phyloP scores from a whole-genome alignment of 495 filamentous ascomycete genomes.

The Talaromyces wortmannii region DNA sequence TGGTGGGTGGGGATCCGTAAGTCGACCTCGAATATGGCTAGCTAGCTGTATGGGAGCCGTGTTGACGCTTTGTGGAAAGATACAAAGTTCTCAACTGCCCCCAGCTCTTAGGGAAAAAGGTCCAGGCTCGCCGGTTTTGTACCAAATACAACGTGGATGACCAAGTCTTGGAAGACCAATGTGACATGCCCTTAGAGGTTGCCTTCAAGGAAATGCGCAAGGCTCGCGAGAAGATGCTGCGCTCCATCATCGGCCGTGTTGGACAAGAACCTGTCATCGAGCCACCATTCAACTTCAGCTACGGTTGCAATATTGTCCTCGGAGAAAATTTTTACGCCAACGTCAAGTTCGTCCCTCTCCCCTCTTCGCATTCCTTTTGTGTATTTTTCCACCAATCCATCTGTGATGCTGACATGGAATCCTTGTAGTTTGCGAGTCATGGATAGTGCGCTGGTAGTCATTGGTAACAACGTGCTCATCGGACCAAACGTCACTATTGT shows the following conservation, averaged over 20 bases:
- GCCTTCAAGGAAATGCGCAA: neutral
- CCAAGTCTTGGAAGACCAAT: neutral
- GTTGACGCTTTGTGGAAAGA: neutral
- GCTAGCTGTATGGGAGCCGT: neutral
- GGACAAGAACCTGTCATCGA: constrained; percentile 11
- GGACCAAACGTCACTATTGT: constrained; percentile 39
- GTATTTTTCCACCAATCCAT: neutral
- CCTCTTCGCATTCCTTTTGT: neutral
- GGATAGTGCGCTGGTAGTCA: constrained; percentile 35
- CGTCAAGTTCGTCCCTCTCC: constrained; percentile 23
- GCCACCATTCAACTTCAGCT: constrained; percentile 34
- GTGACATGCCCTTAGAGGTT: neutral
- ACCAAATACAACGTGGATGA: constrained; percentile 3
- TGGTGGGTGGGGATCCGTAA: constrained; percentile 1
- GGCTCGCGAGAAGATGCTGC: neutral
- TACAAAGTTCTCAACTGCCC: neutral
- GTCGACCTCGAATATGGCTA: neutral
- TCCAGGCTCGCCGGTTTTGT: constrained; percentile 2
- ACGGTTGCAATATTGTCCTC: constrained; percentile 36
- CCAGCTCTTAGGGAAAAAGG: neutral
- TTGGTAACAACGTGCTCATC: constrained; percentile 33
- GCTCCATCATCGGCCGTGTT: constrained; percentile 2
- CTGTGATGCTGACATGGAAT: neutral
- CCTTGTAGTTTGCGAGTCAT: constrained; percentile 24
- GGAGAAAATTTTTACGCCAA: constrained; percentile 37